Base-by-base conservation (phyloP, 2,329 filamentous ascomycete species). In the Paecilomyces fulvus region DNA sequence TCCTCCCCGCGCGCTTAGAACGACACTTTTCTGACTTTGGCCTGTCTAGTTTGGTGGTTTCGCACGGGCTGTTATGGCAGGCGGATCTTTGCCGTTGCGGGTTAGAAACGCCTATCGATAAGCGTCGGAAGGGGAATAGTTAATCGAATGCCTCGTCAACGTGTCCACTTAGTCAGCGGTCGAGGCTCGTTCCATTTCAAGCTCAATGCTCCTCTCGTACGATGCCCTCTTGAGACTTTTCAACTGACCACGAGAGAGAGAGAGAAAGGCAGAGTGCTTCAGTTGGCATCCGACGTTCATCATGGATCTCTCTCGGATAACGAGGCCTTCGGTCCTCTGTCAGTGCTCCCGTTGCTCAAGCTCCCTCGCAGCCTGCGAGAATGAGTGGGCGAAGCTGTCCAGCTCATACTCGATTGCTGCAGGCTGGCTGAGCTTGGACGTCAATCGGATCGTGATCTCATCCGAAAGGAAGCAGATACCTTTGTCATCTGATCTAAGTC, bases 371-470 rank as follows among this genome's bases (percentile, higher is more conserved):
- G 71, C 67, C n/a, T 63, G 73, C 20, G 71, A 74, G 62, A 74
- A 74, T 54, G 71, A 73, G 57, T 74, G 71, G 71, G 70, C 68
- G 9, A 71, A 66, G 54, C 59, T 74, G n/a, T 73, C 70, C 25
- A 69, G 64, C 53, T 67, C 69, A 9, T 73, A 73, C 55, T 66
- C 70, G 21, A 63, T 72, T 49, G 65, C 66, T 31, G 65, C 69
- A 30, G 70, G 66, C 51, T 73, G 71, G 71, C 62, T 72, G 33
- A 73, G 71, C 55, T 65, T 73, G 51, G 67, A 73, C 57, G 61
- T 72, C 50, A 65, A 72, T 54, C 70, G 71, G 11, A 68, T 74
- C 28, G 65, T 67, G 3, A 62, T 74, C 25, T 72, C 70, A 1
- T 59, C 65, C 10, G 70, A 73, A 46, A 69, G 65, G 53, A 73